These are phyloP conservation scores for Desmodesmus armatus DNA, from an alignment of 139 green algal species.

Conservation along the genomic window DNA sequence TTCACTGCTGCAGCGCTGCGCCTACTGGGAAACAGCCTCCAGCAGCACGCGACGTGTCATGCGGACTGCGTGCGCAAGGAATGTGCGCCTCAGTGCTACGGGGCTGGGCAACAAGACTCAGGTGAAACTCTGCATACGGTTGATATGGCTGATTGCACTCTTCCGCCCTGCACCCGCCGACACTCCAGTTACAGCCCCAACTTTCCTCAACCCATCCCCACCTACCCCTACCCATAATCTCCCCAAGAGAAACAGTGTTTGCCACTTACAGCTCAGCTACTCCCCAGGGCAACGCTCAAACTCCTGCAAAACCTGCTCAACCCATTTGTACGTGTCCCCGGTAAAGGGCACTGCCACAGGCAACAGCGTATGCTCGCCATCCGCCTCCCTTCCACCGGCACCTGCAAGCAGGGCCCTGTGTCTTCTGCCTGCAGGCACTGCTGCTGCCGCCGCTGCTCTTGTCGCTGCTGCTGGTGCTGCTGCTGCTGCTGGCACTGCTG, in stretches of 20 bases:
- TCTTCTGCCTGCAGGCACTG: neutral
- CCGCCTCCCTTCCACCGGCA: neutral
- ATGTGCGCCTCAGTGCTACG: too few species aligned
- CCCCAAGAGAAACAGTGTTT: neutral
- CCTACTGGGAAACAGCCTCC: neutral
- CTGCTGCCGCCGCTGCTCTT: too few species aligned
- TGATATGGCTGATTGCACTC: neutral
- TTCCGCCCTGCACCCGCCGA: neutral
- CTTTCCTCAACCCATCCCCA: neutral
- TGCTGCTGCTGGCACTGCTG: too few species aligned
- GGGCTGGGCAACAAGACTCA: too few species aligned
- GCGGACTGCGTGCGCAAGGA: too few species aligned
- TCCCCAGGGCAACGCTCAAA: neutral
- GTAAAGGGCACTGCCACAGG: slow-evolving; percentile 32
- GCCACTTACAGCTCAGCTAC: neutral
- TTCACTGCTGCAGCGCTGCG: neutral
- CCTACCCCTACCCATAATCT: neutral
- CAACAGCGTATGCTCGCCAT: slow-evolving; percentile 1
- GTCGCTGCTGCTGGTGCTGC: too few species aligned
- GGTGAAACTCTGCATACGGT: too few species aligned
- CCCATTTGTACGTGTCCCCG: slow-evolving; percentile 10
- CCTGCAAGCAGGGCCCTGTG: neutral
- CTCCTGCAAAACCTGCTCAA: neutral
- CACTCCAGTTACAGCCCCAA: slow-evolving; percentile 15
- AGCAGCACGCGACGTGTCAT: neutral